Base-by-base conservation (phyloP, 2,329 filamentous ascomycete species). In the Akanthomyces lecanii region DNA sequence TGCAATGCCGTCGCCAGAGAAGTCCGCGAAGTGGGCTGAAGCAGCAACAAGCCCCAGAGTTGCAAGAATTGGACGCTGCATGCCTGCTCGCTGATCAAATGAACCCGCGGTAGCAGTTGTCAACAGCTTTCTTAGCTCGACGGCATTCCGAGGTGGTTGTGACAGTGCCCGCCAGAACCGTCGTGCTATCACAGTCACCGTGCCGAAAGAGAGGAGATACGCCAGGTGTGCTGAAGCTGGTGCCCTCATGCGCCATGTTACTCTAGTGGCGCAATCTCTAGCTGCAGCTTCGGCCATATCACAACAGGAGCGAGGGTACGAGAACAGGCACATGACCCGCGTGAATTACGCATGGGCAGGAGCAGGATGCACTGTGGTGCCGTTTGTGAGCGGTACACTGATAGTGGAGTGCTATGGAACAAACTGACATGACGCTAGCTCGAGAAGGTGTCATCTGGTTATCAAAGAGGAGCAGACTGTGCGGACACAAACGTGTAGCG, bases 1-100 rank as follows among this genome's bases (percentile, higher is more conserved):
- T 96, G 85, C 71, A 85, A 87, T 72, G 85, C 85, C 14, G 75
- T 84, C 44, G 83, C 84, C 45, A 81, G 74, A 66, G 80, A 85
- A 69, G 77, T 84, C 33, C 76, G 76, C 64, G 73, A 78, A 54
- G 70, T 78, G 66, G 75, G 74, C 63, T 79, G 68, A 73, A 38
- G 23, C 12, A 28, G 16, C 14, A 16, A 52, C 18, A 18, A 45
- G 42, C 12, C 25, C 38, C 36, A 10, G 23, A n/a, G 16, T 18
- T 28, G 28, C 42, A 47, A 18, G 16, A 25, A 57, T 36, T 23
- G 12, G 42, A 11, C 18, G 23, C 33, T n/a, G 21, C 36, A 14
- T 23, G 14, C 6, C 10, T 30, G 30, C n/a, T 14, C 28, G 54
- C 10, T n/a, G n/a, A 28, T 3, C 8, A 56, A 21, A 4, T 56